These are phyloP conservation scores for Exobasidium rhododendri DNA, from an alignment of 1,284 basidiomycete genomes.

Conservation along the genomic window DNA sequence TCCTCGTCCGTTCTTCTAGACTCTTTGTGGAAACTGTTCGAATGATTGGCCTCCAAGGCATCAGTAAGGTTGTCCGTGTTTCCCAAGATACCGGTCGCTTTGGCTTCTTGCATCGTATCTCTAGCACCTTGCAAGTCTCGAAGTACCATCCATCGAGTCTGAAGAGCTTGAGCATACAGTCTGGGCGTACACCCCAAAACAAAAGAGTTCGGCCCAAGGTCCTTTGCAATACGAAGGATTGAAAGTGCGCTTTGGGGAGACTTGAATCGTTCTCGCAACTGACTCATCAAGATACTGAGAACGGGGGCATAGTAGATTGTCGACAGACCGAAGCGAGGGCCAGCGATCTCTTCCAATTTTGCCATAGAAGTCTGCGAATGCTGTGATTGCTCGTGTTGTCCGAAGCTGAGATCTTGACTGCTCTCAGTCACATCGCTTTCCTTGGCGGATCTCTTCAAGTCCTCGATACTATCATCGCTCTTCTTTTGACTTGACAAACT, in stretches of 20 bases:
- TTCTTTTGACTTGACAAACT: background rate
- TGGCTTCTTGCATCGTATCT: slow-evolving; percentile 21
- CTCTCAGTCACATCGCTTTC: background rate
- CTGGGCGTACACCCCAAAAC: slow-evolving; percentile 45
- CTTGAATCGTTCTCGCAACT: slow-evolving; percentile 38
- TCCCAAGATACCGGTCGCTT: slow-evolving; percentile 21
- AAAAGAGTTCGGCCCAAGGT: slow-evolving; percentile 35
- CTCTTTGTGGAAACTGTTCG: background rate
- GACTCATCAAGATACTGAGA: slow-evolving; percentile 39
- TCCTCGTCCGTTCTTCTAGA: background rate
- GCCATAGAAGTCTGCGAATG: no score
- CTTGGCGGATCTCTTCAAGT: background rate
- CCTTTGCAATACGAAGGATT: slow-evolving; percentile 25
- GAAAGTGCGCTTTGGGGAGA: slow-evolving; percentile 36
- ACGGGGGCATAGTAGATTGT: slow-evolving; percentile 46
- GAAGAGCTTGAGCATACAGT: slow-evolving; percentile 42
- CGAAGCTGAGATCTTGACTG: slow-evolving; percentile 1
- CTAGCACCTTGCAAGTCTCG: slow-evolving; percentile 30
- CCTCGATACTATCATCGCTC: background rate
- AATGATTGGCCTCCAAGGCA: background rate
- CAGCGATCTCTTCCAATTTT: background rate
- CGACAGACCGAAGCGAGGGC: slow-evolving; percentile 27
- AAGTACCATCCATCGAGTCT: slow-evolving; percentile 40
- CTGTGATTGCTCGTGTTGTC: background rate
- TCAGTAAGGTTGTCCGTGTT: background rate